Evolutionary conservation across 305 asterid species (phyloP).

Genomic region (Solanum hybrid): DNA sequence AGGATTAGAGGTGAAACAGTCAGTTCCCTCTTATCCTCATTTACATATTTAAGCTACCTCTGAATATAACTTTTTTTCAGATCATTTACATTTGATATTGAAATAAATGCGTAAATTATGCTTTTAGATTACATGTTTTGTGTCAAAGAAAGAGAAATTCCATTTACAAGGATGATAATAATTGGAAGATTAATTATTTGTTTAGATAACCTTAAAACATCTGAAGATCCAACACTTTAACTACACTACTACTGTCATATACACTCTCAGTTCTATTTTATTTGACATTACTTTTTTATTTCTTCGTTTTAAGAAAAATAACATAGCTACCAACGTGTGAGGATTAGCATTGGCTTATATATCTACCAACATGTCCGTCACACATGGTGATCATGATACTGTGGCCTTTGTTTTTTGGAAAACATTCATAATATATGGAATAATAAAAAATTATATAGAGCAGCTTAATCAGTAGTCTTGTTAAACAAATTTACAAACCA

Average conservation of each 20-base stretch:
- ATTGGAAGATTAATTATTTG: not conserved
- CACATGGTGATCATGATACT: not conserved
- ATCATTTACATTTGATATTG: not conserved
- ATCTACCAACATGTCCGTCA: not conserved
- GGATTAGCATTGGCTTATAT: not conserved
- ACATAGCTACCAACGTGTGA: not conserved
- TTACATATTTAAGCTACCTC: not conserved
- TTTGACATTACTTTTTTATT: not conserved
- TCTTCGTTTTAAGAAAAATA: not conserved
- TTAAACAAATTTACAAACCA: not conserved
- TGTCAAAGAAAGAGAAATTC: not conserved
- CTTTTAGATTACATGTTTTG: not conserved
- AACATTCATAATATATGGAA: no score
- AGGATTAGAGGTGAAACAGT: not conserved
- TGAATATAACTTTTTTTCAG: not conserved
- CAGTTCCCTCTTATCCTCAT: not conserved
- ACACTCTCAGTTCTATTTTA: not conserved
- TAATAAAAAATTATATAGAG: not conserved
- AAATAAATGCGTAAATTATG: not conserved
- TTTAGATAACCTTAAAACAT: not conserved
- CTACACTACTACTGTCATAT: not conserved
- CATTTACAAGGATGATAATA: not conserved
- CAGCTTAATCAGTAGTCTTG: not conserved
- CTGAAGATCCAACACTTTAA: not conserved
- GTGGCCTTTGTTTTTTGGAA: not conserved